Evolutionary conservation across 1,139 yeast species (phyloP).

Genomic region (Maudiozyma humilis): DNA sequence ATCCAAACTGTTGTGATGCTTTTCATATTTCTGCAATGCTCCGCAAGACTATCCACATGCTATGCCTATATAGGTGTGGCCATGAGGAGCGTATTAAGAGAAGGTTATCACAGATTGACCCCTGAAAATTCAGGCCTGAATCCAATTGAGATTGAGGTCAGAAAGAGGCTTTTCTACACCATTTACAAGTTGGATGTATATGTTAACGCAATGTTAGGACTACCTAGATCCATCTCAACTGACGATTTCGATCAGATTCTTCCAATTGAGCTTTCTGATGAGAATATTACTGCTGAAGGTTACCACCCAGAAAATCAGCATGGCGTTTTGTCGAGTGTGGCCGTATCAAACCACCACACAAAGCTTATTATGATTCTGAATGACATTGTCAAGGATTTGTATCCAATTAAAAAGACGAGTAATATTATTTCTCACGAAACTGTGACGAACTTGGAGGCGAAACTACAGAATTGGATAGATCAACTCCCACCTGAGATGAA

Average conservation of each 20-base stretch:
- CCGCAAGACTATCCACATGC: conserved; percentile 83
- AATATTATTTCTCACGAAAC: conserved; percentile 38
- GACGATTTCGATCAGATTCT: conserved; percentile 85
- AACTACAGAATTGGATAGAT: conserved; percentile 68
- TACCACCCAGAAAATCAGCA: conserved; percentile 36
- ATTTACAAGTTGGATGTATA: conserved; percentile 88
- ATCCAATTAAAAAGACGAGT: conserved; percentile 42
- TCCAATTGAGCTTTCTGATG: conserved; percentile 82
- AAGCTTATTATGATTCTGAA: conserved; percentile 54
- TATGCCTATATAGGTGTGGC: conserved; percentile 92
- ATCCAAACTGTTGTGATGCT: conserved; percentile 64
- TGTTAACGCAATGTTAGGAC: conserved; percentile 79
- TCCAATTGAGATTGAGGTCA: conserved; percentile 77
- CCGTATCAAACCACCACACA: conserved; percentile 82
- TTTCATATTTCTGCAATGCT: conserved; percentile 77
- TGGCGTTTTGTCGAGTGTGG: conserved; percentile 56
- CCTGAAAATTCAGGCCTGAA: conserved; percentile 41
- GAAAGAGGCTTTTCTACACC: conserved; percentile 82
- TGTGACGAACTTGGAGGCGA: conserved; percentile 65
- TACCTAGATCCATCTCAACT: conserved; percentile 63
- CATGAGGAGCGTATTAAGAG: conserved; percentile 73
- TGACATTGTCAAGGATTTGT: conserved; percentile 46
- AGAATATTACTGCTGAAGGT: conserved; percentile 58
- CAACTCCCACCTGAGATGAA: conserved; percentile 62
- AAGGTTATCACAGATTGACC: conserved; percentile 77